phyloP scores from a whole-genome alignment of 164 flowering plant species.

The Piper betle region DNA sequence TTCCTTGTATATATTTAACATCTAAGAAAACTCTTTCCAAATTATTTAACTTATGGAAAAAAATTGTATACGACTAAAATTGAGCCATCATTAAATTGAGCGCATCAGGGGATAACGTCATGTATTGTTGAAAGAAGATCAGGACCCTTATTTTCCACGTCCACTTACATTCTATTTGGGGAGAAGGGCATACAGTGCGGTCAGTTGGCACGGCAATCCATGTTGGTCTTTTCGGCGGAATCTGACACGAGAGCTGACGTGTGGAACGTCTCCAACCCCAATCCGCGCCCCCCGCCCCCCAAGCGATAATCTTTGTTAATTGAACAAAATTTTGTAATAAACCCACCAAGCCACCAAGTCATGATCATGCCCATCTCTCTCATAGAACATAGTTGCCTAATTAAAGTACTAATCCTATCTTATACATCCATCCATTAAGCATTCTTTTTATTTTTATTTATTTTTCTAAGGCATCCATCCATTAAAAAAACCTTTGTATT shows the following conservation, averaged over 20 bases:
- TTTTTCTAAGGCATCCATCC: not conserved
- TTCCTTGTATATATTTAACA: too few species aligned
- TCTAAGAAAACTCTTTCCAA: too few species aligned
- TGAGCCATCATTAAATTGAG: too few species aligned
- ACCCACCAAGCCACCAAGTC: not conserved
- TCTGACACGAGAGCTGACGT: constrained; percentile 12
- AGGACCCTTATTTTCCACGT: too few species aligned
- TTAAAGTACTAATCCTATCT: not conserved
- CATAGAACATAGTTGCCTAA: not conserved
- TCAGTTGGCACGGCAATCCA: not conserved
- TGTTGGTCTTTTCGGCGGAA: constrained; percentile 14
- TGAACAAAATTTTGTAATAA: not conserved
- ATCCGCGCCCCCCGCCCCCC: too few species aligned
- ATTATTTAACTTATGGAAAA: too few species aligned
- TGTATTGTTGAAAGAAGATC: too few species aligned
- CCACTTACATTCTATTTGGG: not conserved
- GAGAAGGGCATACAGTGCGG: too few species aligned
- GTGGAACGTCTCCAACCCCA: not conserved
- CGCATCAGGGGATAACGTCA: too few species aligned
- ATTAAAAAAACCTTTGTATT: not conserved
- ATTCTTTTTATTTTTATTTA: not conserved
- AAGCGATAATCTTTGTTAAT: constrained; percentile 1
- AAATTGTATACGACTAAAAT: too few species aligned
- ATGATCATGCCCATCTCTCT: not conserved
- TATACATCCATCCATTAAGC: not conserved